phyloP scores from a whole-genome alignment of 768 basidiomycete genomes.

The Tylopilus vinaceipallidus region DNA sequence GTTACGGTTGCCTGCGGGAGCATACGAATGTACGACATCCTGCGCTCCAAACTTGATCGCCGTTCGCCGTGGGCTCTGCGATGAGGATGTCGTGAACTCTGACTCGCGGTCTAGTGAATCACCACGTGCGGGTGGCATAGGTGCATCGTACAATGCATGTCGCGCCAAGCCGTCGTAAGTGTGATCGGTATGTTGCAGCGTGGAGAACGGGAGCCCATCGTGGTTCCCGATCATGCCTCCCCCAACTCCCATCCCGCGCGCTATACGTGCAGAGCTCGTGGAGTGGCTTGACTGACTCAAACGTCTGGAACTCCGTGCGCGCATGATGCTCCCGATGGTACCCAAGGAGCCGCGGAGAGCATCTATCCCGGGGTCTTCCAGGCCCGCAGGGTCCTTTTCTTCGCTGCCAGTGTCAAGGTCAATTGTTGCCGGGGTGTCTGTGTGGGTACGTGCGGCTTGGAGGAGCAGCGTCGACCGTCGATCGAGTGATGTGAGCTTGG shows the following conservation, averaged over 20 bases:
- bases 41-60: slow-evolving; percentile 77
- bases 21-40: slow-evolving; percentile 76
- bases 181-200: slow-evolving; percentile 31
- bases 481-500: slow-evolving; percentile 75
- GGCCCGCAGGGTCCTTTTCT: slow-evolving; percentile 54
- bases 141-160: slow-evolving; percentile 87
- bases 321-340: slow-evolving; percentile 86
- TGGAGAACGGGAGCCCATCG: slow-evolving; percentile 22
- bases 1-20: slow-evolving; percentile 50
- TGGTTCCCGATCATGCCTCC: slow-evolving; percentile 29
- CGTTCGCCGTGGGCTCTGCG: slow-evolving; percentile 38
- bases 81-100: slow-evolving; percentile 24
- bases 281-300: slow-evolving; percentile 47
- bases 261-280: slow-evolving; percentile 20
- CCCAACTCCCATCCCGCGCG: slow-evolving; percentile 24
- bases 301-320: slow-evolving; percentile 55
- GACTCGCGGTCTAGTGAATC: slow-evolving; percentile 42
- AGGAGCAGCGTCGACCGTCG: slow-evolving; percentile 87
- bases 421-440: slow-evolving; percentile 45
- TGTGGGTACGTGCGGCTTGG: slow-evolving; percentile 74
- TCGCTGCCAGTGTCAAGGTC: slow-evolving; percentile 46
- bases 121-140: slow-evolving; percentile 50
- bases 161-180: slow-evolving; percentile 57
- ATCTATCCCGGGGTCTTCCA: slow-evolving; percentile 93
- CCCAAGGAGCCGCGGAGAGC: slow-evolving; percentile 90